Conservation (phyloP, 139 green algal species). For the Volvox reticuliferus region DNA sequence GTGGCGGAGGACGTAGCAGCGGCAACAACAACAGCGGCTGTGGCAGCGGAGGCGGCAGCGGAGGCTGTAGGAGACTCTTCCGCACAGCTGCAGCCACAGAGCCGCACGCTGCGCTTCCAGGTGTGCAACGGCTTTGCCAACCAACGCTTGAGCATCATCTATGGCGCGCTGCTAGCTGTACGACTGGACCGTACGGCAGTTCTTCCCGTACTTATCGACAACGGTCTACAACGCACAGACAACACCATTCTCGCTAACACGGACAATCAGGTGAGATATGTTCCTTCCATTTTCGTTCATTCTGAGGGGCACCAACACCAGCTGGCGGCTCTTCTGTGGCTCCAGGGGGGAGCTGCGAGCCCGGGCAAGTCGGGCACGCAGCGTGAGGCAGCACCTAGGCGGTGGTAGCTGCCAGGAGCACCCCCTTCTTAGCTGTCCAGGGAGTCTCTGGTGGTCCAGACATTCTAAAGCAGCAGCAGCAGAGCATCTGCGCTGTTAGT, state of each 20-base stretch:
- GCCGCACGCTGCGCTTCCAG: slow-evolving; percentile 46
- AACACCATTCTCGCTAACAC: background rate
- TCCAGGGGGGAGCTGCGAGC: too few relatives aligned
- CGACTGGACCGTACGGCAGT: slow-evolving; percentile 38
- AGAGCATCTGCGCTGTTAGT: too few relatives aligned
- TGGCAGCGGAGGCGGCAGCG: background rate
- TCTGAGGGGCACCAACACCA: too few relatives aligned
- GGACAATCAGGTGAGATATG: background rate
- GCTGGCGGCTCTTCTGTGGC: too few relatives aligned
- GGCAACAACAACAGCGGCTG: background rate
- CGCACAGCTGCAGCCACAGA: background rate
- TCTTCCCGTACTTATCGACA: slow-evolving; percentile 50
- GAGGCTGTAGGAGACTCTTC: background rate
- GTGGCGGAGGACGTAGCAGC: background rate
- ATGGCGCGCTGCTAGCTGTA: slow-evolving; percentile 49
- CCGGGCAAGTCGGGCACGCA: too few relatives aligned
- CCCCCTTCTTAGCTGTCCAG: too few relatives aligned
- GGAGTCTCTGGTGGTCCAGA: too few relatives aligned
- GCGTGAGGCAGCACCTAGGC: too few relatives aligned
- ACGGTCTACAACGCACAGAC: slow-evolving; percentile 41
- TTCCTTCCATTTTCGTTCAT: too few relatives aligned
- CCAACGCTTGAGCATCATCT: slow-evolving; percentile 59
- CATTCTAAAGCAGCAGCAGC: too few relatives aligned
- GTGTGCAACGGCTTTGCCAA: slow-evolving; percentile 68
- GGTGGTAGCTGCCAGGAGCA: too few relatives aligned